Base-by-base conservation (phyloP, 2,329 filamentous ascomycete species). In the Microsporum audouinii region DNA sequence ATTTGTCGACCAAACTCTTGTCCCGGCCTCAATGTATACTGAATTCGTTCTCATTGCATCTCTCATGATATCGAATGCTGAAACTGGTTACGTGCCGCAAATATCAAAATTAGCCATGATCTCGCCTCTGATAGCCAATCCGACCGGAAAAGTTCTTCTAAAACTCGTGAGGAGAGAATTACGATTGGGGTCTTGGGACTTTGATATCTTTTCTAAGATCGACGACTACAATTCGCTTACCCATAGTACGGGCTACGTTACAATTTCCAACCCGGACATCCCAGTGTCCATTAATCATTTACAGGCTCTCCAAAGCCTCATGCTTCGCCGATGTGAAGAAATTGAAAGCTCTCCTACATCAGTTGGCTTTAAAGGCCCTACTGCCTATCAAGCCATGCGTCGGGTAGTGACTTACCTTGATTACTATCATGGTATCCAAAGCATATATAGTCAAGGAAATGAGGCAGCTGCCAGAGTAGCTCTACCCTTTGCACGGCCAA, bases 361-460 rank as follows among this genome's bases (percentile, higher is more conserved):
- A 14, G 29, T 58, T 17, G 57, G 38, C 6, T 58, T 23, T n/a
- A 58, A 58, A 27, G 38, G 57, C n/a, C 57, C 34, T 43, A 41
- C 57, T 10, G 53, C 31, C 14, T 57, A 57, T 17, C 23, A 57
- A 27, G 53, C 53, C 8, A 33, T 57, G 23, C 27, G 53, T 5
- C 53, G 27, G n/a, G 53, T 57, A 38, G 53, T 57, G 29, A 57
- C 53, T 8, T 57, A 57, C 53, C 27, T 57, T 33, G 53, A 57
- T 29, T 57, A 57, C 31, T 57, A 57, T 38, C 53, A 36, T 38
- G 53, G 53, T 34, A 57, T 57, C 29, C 53, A 57, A 57, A 57
- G n/a, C 17, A 57, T 57, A 5, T 57, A 57, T 38, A 57, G 38
- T 36, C 12, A 36, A 5, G 53, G 53, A 10, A 31, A 57, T 31